Percentiles rank a stretch among this genome's conserved stretches.
phyloP scores from a whole-genome alignment of 805 yeast species.

The Metschnikowia lochheadii region DNA sequence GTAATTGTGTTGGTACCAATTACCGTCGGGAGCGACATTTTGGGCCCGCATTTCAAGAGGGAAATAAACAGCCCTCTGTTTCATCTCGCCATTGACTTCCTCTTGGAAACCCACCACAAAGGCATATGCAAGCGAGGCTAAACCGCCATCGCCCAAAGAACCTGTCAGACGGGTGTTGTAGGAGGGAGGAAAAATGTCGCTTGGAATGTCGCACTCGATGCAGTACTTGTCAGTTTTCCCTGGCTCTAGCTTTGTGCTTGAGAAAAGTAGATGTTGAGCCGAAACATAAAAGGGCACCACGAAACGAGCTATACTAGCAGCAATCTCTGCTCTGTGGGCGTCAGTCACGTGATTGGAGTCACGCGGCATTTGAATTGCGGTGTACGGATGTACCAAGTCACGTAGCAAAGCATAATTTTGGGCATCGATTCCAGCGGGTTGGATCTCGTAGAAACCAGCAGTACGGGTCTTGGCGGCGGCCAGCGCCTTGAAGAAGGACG shows the following conservation, averaged over 20 bases:
- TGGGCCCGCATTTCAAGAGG: slow-evolving; percentile 29
- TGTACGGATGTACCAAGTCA: slow-evolving; percentile 32
- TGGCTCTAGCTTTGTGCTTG: slow-evolving; percentile 24
- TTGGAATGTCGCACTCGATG: slow-evolving; percentile 22
- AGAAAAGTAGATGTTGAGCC: slow-evolving; percentile 35
- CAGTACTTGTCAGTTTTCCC: slow-evolving; percentile 17
- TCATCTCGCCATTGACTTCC: slow-evolving; percentile 12
- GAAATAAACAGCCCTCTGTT: slow-evolving; percentile 29
- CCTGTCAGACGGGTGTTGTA: slow-evolving; percentile 42
- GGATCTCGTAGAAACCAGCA: slow-evolving; percentile 35
- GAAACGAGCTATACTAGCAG: slow-evolving; percentile 26
- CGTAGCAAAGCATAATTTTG: slow-evolving; percentile 25
- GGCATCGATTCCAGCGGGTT: slow-evolving; percentile 18
- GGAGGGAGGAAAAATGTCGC: slow-evolving; percentile 33
- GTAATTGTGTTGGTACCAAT: slow-evolving; percentile 28
- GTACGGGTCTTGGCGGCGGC: slow-evolving; percentile 20
- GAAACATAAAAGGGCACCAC: slow-evolving; percentile 40
- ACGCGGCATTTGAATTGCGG: slow-evolving; percentile 16
- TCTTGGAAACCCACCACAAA: slow-evolving; percentile 32
- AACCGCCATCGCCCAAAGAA: slow-evolving; percentile 36
- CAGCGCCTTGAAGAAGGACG: slow-evolving; percentile 21
- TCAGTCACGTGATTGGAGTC: slow-evolving; percentile 1
- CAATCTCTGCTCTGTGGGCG: slow-evolving; percentile 8
- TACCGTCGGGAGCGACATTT: slow-evolving; percentile 22
- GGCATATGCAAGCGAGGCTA: slow-evolving; percentile 34